Evolutionary conservation across 495 filamentous ascomycete species (phyloP).

Genomic region (Trichoderma asperelloides): DNA sequence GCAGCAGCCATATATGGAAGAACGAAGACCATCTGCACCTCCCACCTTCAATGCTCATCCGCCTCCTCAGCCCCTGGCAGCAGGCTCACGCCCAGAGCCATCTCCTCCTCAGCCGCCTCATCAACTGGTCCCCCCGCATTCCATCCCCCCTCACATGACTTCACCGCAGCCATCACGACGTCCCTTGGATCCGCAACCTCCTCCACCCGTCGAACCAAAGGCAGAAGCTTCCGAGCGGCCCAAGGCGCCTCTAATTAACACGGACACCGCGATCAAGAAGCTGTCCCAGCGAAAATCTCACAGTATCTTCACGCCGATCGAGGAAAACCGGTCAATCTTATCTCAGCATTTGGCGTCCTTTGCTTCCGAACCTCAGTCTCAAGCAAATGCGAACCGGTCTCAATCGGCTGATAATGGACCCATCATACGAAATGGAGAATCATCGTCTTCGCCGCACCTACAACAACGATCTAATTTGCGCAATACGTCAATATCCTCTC

Average conservation of each 20-base stretch:
- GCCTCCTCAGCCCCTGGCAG: slow-evolving; percentile 10
- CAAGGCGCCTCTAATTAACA: slow-evolving; percentile 34
- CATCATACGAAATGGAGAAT: slow-evolving; percentile 33
- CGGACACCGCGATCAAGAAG: slow-evolving; percentile 49
- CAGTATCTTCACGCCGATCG: slow-evolving; percentile 95
- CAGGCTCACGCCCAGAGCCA: slow-evolving; percentile 21
- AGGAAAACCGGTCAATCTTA: slow-evolving; percentile 81
- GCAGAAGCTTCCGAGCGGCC: slow-evolving; percentile 33
- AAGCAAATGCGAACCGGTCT: slow-evolving; percentile 31
- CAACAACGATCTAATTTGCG: slow-evolving; percentile 35
- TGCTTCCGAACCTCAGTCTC: slow-evolving; percentile 34
- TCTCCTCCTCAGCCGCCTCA: slow-evolving; percentile 33
- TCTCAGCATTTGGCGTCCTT: slow-evolving; percentile 71
- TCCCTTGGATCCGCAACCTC: slow-evolving; percentile 25
- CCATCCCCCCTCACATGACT: slow-evolving; percentile 36
- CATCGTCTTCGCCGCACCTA: slow-evolving; percentile 42
- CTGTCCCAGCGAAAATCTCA: slow-evolving; percentile 67
- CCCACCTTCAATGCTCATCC: slow-evolving; percentile 15
- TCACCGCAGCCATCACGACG: slow-evolving; percentile 20
- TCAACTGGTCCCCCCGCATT: slow-evolving; percentile 22
- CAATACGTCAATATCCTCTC: slow-evolving; percentile 43
- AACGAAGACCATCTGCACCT: slow-evolving; percentile 32
- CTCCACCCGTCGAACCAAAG: slow-evolving; percentile 36
- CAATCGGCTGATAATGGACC: slow-evolving; percentile 56
- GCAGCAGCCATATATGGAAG: slow-evolving; percentile 18